Evolutionary conservation across 768 basidiomycete genomes (phyloP).

Genomic region (Boletus barrowsii): DNA sequence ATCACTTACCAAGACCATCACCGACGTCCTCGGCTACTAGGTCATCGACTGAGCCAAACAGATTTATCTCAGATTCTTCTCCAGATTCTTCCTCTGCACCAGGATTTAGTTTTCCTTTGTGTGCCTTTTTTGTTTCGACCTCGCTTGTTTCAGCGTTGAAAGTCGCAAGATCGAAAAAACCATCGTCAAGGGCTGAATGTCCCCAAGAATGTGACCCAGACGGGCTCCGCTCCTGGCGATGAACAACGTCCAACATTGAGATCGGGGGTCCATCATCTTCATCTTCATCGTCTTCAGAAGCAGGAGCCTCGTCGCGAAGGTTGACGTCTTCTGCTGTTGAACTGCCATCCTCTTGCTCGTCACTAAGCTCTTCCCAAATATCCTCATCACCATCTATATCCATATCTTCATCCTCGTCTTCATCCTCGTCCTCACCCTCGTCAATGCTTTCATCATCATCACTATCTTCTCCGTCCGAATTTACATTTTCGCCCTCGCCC

Average conservation of each 20-base stretch:
- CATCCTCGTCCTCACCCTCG: constrained; percentile 19
- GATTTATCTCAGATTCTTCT: constrained; percentile 57
- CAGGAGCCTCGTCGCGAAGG: constrained; percentile 38
- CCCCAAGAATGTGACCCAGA: constrained; percentile 20
- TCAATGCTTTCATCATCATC: constrained; percentile 27
- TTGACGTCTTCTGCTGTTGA: constrained; percentile 27
- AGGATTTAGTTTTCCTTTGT: constrained; percentile 57
- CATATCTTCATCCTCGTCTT: constrained; percentile 33
- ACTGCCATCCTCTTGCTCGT: constrained; percentile 23
- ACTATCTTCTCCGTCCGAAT: constrained; percentile 14
- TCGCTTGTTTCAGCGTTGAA: constrained; percentile 88
- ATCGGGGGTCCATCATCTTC: constrained; percentile 23
- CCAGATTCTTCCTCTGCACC: constrained; percentile 48
- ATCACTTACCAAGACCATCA: constrained; percentile 39
- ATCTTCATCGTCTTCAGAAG: constrained; percentile 29
- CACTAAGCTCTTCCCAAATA: constrained; percentile 27
- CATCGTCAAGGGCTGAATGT: constrained; percentile 71
- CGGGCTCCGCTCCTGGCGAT: constrained; percentile 20
- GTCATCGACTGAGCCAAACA: constrained; percentile 61
- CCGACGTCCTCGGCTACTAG: constrained; percentile 41
- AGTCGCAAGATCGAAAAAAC: constrained; percentile 81
- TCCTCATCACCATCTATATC: constrained; percentile 25
- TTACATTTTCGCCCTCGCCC: constrained; percentile 24
- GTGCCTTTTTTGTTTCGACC: constrained; percentile 62
- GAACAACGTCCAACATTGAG: constrained; percentile 28